A percentile compares a stretch with the other conserved stretches of the same genome.
These are phyloP conservation scores for Diplodia seriata DNA, from an alignment of 2,329 filamentous ascomycete genomes.

Conservation along the genomic window DNA sequence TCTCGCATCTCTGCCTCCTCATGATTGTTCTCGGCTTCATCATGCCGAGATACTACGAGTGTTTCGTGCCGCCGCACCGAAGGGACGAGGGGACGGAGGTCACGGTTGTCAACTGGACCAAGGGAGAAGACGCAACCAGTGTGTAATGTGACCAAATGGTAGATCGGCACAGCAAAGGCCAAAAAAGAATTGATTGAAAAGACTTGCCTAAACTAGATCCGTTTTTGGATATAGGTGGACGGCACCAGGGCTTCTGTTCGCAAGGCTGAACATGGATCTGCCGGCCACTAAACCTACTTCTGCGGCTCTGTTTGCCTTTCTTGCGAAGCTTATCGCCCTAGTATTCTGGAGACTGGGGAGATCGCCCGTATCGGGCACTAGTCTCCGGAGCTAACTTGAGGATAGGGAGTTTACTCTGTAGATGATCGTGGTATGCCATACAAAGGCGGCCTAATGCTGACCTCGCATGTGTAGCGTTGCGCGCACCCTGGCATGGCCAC, in stretches of 20 bases:
- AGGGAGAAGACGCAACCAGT: slow-evolving; percentile 39
- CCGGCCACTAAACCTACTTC: no score
- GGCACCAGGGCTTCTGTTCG: no score
- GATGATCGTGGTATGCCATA: neutral
- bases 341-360: no score
- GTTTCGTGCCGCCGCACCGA: slow-evolving; percentile 58
- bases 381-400: no score
- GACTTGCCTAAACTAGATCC: no score
- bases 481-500: neutral
- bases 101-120: slow-evolving; percentile 41
- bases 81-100: slow-evolving; percentile 54
- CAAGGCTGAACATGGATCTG: no score
- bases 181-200: no score
- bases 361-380: no score
- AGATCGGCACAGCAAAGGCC: neutral
- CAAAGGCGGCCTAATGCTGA: neutral
- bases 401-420: no score
- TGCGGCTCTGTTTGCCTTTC: no score
- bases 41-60: slow-evolving; percentile 61
- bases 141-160: neutral
- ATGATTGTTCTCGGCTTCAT: slow-evolving; percentile 58
- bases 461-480: slow-evolving; percentile 1
- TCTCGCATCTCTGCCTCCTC: slow-evolving; percentile 51
- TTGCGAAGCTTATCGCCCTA: no score
- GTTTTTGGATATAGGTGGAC: no score